Base-by-base conservation (phyloP, 257 asterid species). In the Prunella vulgaris region DNA sequence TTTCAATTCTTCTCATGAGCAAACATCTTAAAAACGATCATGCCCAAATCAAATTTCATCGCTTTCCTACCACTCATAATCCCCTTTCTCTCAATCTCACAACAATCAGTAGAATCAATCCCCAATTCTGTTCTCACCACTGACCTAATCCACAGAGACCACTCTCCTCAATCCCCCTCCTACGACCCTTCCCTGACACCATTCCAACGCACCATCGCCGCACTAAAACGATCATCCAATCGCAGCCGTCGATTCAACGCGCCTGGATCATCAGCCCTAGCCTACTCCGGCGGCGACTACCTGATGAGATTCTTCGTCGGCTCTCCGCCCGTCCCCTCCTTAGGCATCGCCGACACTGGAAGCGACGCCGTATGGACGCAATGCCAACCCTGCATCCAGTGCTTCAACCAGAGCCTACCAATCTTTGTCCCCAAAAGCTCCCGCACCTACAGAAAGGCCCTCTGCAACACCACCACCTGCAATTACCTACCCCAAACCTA, bases 351-450 rank as follows among this genome's bases (percentile, higher is more conserved):
- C 0, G 87, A 84, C 7, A 86, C 86, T 0, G 92, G 89, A 17
- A 86, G 87, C 10, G 79, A 76, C 63, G 0, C 76, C 1, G 37
- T 77, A 2, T 84, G 92, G 89, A 78, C 82, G 0, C 86, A 84
- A 60, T 84, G 92, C 60, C 21, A 59, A 6, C 89, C 92, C 0
- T 84, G 89, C 21, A 1, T 8, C 2, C 1, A 13, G 3, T 84
- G 87, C 67, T 79, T 72, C 13, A 35, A 72, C 4, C 89, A 86
- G 35, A 27, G 27, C 0, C 4, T 22, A 0, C 84, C 85, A 0
- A 0, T 85, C 4, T 85, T 85, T 40, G 10, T 42, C 10, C 80
- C 86, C 0, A 17, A 14, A 0, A 15, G 5, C 30, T 80, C 85
- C 17, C 17, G 46, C 37, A 69, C 82, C 1, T 82, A 73, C 67